Base-by-base conservation (phyloP, 441 rosid genomes). In the Cnidoscolus chayamansa region DNA sequence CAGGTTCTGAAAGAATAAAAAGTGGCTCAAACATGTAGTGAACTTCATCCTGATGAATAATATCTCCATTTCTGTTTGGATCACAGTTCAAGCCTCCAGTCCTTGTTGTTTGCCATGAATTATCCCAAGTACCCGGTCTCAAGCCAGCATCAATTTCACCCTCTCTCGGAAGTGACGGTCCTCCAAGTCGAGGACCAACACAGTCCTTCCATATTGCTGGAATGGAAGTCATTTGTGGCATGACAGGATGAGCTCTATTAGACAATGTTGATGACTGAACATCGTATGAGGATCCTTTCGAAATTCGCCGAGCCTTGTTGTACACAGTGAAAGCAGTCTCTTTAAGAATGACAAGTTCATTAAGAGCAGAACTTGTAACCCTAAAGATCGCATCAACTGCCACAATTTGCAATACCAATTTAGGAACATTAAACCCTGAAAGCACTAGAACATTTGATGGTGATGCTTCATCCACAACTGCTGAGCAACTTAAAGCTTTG, bases 321-420 rank as follows among this genome's bases (percentile, higher is more conserved):
- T 94, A 96, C 32, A 96, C 90, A 75, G 93, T 87, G 84, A 96
- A 96, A 73, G 99, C 99, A 72, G 80, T 94, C 83, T 96, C 99
- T 84, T 96, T 96, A 77, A 96, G 97, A 75, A 94, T 78, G 74
- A 86, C 80, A 56, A 88, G 95, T 82, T 96, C 99, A 82, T 88
- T 86, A 73, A 89, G 88, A 76, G 86, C 85, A 74, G 98, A 96
- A 79, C 90, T 89, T 65, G 92, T 90, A 66, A 96, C 98, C 85
- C 97, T 87, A 85, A 96, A 96, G 77, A 96, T 84, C 66, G 91
- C 89, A 87, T 94, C 98, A 71, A 94, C 99, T 60, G 98, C 88
- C 80, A 96, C 91, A 67, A 96, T 86, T 81, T 96, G 99, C 75
- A 96, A 81, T 59, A 96, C 95, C 83, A 96, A 74, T 75, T 86